Base-by-base conservation (phyloP, 176 grass and related monocot species). In the Tillandsia fasciculata region DNA sequence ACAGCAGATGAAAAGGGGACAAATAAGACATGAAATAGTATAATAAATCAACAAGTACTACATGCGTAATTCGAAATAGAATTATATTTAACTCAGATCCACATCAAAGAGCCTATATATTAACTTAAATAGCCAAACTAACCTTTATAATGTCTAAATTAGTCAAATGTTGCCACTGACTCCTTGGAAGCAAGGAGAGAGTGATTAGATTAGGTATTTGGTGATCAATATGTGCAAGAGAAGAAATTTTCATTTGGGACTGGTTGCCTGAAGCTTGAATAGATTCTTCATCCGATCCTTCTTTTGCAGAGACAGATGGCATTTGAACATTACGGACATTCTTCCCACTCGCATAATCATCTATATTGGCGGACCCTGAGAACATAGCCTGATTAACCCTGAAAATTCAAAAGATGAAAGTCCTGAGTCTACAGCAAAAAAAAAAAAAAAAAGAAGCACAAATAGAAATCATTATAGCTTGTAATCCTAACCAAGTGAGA, bases 131-230 rank as follows among this genome's bases (percentile, higher is more conserved):
- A 76, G 63, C 73, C 28, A 53, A 66, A 14, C 74, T 51, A 69
- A 93, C 94, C 89, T 93, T 99, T 78, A 99, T 99, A 73, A 99
- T 93, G 72, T 99, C 94, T 78, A 99, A 81, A 79, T 99, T 99
- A 29, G 89, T 87, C 63, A 93, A 82, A 74, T 72, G 90, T 99
- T 93, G 89, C 89, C 94, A 99, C 75, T 99, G 89, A 68, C 94
- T 99, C 86, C 73, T 87, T 42, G 94, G 94, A 81, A 99, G 94
- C 75, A 99, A 83, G 61, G 94, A 99, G 22, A 93, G 94, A 63
- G 89, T 99, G 48, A 99, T 76, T 57, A 99, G 72, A 88, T 99
- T 86, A 23, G 89, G 86, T 79, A 99, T 90, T 80, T 93, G 94
- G 57, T 83, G 80, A 66, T 82, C 70, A 76, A 47, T 67, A 77